phyloP scores from a whole-genome alignment of 805 yeast species.

The Starmerella davenportii region DNA sequence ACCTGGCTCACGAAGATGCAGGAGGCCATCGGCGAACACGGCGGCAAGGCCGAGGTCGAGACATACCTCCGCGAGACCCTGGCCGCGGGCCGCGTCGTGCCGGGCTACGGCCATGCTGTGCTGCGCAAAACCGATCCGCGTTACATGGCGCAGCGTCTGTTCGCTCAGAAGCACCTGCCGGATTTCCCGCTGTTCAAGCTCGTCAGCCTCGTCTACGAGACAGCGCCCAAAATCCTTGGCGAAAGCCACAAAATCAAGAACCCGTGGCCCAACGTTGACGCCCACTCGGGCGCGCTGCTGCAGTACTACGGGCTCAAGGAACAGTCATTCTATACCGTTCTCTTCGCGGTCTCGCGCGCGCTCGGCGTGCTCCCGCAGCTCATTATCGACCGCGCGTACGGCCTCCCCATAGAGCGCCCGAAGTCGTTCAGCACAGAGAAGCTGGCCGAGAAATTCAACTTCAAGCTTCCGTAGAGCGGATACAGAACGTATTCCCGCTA shows the following conservation, averaged over 20 bases:
- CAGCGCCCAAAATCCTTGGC: slow-evolving; percentile 64
- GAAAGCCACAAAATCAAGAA: slow-evolving; percentile 80
- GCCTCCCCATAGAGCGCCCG: slow-evolving; percentile 74
- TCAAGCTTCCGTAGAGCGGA: slow-evolving; percentile 15
- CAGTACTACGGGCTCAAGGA: slow-evolving; percentile 75
- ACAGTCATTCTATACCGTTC: slow-evolving; percentile 67
- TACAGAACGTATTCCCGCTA: not conserved
- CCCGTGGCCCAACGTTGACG: slow-evolving; percentile 87
- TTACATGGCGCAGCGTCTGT: slow-evolving; percentile 70
- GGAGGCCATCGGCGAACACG: slow-evolving; percentile 49
- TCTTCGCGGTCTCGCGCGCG: slow-evolving; percentile 76
- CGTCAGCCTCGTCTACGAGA: slow-evolving; percentile 59
- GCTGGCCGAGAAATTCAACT: slow-evolving; percentile 41
- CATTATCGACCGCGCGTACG: slow-evolving; percentile 68
- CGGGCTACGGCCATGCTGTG: slow-evolving; percentile 82
- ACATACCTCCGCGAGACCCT: slow-evolving; percentile 63
- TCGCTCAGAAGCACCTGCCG: slow-evolving; percentile 56
- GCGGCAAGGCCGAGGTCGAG: slow-evolving; percentile 49
- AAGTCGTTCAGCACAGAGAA: slow-evolving; percentile 87
- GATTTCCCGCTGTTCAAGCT: slow-evolving; percentile 63
- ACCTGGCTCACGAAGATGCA: slow-evolving; percentile 61
- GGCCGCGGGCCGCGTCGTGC: slow-evolving; percentile 69
- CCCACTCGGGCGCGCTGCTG: slow-evolving; percentile 69
- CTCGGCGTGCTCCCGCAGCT: slow-evolving; percentile 73
- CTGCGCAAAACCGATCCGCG: slow-evolving; percentile 80